Base-by-base conservation (phyloP, 805 yeast species). In the Ogataea pilisensis region DNA sequence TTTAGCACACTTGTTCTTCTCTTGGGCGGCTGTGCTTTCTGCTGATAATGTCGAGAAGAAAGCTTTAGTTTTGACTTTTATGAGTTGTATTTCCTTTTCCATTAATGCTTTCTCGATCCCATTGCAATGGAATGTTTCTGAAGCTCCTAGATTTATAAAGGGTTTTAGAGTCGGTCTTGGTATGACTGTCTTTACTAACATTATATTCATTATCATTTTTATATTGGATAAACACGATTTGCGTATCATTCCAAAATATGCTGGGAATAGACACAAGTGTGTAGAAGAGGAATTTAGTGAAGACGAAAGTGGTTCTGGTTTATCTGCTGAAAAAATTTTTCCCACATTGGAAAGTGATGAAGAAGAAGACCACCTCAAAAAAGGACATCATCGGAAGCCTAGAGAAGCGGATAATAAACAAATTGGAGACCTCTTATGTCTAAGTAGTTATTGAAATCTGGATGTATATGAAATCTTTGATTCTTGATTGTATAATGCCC, bases 21-120 rank as follows among this genome's bases (percentile, higher is more conserved):
- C 47, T n/a, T 52, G 55, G 55, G 38, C 45, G 31, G 51, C 55
- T 8, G 31, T 48, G 3, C 35, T 53, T 20, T 51, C 52, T 41
- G 38, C 40, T 9, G 55, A 53, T 36, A 44, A 50, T 34, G 49
- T 44, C 25, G 56, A 52, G 31, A 52, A 52, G 28, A 52, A 46
- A 22, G 56, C 55, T 4, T 14, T 52, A 9, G 55, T 46, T 26
- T 36, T 50, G 16, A 31, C 46, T n/a, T 42, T 45, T 28, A 42
- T 45, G 20, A 49, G 51, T 26, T 48, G 49, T 12, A 31, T 43
- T 2, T 42, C 52, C 3, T 49, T 45, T 42, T 50, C 44, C 2
- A 38, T 44, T n/a, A 49, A 53, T 34, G 51, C 57, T 4, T 51
- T 47, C 42, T 41, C 46, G 4, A 47, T 49, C 29, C 55, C 57